Evolutionary conservation across 306 rosid species (phyloP).

Genomic region (Cucurbita argyrosperma): DNA sequence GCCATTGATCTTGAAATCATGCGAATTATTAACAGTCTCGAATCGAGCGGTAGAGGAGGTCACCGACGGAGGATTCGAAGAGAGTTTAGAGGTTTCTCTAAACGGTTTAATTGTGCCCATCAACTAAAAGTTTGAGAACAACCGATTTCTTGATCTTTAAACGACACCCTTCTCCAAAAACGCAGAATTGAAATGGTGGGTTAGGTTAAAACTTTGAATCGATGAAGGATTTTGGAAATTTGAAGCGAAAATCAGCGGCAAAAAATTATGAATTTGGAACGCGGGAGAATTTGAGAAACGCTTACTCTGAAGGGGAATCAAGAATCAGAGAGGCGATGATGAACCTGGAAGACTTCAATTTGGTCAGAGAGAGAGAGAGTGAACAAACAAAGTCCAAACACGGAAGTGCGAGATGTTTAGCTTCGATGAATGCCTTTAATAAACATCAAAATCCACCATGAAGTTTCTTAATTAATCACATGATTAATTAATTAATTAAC

Average conservation of each 20-base stretch:
- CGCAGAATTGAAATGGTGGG: neutral
- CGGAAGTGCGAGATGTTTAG: neutral
- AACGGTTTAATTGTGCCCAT: conserved; percentile 36
- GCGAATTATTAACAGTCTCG: conserved; percentile 39
- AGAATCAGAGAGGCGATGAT: neutral
- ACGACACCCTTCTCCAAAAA: neutral
- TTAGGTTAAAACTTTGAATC: neutral
- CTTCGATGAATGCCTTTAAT: neutral
- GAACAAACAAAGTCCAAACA: neutral
- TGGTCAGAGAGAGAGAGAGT: neutral
- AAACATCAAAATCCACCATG: neutral
- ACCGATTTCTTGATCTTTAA: neutral
- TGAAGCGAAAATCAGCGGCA: neutral
- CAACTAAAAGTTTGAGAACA: conserved; percentile 9
- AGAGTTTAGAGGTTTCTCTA: conserved; percentile 15
- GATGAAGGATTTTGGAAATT: neutral
- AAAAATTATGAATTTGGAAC: neutral
- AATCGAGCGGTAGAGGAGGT: conserved; percentile 33
- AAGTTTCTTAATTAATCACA: neutral
- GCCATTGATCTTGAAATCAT: conserved; percentile 39
- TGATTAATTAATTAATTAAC: neutral
- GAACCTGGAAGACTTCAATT: neutral
- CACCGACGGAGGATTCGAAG: conserved; percentile 4
- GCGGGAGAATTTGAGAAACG: neutral
- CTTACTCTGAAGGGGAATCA: neutral